Evolutionary conservation across 306 rosid species (phyloP).

Genomic region (Ochetophila trinervis): DNA sequence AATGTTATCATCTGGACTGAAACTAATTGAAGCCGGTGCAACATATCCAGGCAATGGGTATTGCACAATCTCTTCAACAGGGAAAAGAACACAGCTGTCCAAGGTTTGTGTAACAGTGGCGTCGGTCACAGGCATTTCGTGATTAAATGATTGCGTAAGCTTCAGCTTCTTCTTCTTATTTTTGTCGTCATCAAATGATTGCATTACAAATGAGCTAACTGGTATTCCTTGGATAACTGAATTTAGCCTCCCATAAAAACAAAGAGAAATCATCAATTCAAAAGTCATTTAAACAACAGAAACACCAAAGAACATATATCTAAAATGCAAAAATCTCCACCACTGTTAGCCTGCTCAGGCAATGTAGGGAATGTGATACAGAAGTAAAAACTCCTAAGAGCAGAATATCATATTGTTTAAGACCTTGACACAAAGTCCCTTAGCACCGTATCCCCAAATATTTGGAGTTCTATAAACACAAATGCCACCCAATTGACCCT

Average conservation of each 20-base stretch:
- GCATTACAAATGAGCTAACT: conserved; percentile 52
- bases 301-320: not conserved
- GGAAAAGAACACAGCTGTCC: conserved; percentile 55
- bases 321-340: not conserved
- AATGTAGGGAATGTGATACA: not conserved
- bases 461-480: not conserved
- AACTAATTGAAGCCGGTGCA: conserved; percentile 72
- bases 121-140: conserved; percentile 74
- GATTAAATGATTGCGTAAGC: conserved; percentile 50
- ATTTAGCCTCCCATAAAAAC: conserved; percentile 9
- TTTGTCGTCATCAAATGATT: conserved; percentile 57
- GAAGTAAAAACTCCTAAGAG: not conserved
- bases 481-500: not conserved
- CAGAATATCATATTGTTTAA: not conserved
- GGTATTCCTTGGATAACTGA: conserved; percentile 30
- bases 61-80: conserved; percentile 87
- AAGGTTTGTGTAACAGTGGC: conserved; percentile 41
- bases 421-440: too few species aligned
- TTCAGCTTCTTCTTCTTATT: conserved; percentile 57
- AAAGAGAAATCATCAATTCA: not conserved
- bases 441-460: not conserved
- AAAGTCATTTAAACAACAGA: conserved; percentile 3
- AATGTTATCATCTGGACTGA: conserved; percentile 72
- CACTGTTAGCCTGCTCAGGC: not conserved
- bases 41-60: conserved; percentile 87